Conservation (phyloP, 352 stramenopile genomes). For the Elongisporangium senticosum region DNA sequence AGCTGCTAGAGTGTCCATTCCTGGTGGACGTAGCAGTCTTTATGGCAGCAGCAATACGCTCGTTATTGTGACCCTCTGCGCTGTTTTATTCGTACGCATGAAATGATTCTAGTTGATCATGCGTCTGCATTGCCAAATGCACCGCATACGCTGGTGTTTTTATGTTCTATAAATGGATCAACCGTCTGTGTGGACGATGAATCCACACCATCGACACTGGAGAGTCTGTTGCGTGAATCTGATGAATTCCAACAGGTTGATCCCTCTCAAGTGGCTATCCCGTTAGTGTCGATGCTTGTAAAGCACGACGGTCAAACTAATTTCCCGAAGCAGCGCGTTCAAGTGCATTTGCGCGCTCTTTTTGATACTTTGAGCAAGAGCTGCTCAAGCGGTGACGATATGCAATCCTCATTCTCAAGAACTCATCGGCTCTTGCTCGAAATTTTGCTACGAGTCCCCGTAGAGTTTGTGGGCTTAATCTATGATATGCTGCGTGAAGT, state of each 20-base stretch:
- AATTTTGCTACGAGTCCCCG: constrained; percentile 38
- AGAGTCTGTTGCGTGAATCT: constrained; percentile 6
- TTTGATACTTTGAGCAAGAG: constrained; percentile 10
- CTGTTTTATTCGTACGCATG: constrained; percentile 71
- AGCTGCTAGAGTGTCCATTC: constrained; percentile 48
- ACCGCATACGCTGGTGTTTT: constrained; percentile 33
- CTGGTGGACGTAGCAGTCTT: constrained; percentile 55
- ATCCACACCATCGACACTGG: constrained; percentile 46
- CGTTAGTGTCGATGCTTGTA: constrained; percentile 61
- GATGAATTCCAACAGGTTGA: background rate
- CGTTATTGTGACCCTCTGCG: constrained; percentile 52
- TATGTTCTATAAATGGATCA: constrained; percentile 56
- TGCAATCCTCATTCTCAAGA: background rate
- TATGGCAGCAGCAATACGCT: constrained; percentile 53
- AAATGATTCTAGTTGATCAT: constrained; percentile 82
- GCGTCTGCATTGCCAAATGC: constrained; percentile 17
- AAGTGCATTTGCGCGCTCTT: constrained; percentile 51
- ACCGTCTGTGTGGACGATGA: constrained; percentile 56
- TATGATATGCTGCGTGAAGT: constrained; percentile 28
- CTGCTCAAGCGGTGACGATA: background rate
- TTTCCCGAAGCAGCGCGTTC: constrained; percentile 62
- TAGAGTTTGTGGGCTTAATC: constrained; percentile 50
- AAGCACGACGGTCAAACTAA: constrained; percentile 41
- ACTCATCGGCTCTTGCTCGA: constrained; percentile 41
- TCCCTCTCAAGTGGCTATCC: constrained; percentile 33